phyloP scores from a whole-genome alignment of 139 green algal genomes.

The Chlorella sp. region DNA sequence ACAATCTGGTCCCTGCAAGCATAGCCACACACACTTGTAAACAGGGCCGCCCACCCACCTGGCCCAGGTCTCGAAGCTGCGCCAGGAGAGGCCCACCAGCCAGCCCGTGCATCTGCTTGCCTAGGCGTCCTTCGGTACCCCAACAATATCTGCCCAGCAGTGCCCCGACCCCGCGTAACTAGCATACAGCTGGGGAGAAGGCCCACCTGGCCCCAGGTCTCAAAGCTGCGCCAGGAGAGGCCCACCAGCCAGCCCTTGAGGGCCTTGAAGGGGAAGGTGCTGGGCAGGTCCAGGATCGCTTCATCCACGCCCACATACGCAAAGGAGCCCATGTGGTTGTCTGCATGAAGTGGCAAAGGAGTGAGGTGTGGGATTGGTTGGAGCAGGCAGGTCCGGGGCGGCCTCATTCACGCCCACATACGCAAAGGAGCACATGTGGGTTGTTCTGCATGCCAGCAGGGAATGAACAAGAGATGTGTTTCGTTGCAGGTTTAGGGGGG shows the following conservation, averaged over 20 bases:
- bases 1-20: no score
- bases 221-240: conserved; percentile 84
- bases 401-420: no score
- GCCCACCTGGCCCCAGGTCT: conserved; percentile 78
- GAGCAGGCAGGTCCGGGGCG: no score
- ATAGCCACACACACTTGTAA: no score
- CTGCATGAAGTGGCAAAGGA: background rate
- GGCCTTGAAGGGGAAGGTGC: conserved; percentile 60
- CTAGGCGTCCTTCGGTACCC: no score
- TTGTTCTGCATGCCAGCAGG: no score
- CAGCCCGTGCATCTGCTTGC: background rate
- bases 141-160: no score
- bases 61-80: conserved; percentile 79
- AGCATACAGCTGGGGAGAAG: background rate
- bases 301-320: conserved; percentile 87
- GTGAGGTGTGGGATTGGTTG: no score
- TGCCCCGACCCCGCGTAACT: no score
- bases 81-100: conserved; percentile 80
- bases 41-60: conserved; percentile 56
- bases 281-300: conserved; percentile 88
- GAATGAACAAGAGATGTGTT: no score
- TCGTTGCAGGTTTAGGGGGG: no score
- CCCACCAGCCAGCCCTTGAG: conserved; percentile 65
- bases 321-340: conserved; percentile 15
- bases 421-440: background rate